A percentile compares a stretch with the other conserved stretches of the same genome.
These are phyloP conservation scores for Canariomyces notabilis DNA, from an alignment of 2,329 filamentous ascomycete species.

Conservation along the genomic window DNA sequence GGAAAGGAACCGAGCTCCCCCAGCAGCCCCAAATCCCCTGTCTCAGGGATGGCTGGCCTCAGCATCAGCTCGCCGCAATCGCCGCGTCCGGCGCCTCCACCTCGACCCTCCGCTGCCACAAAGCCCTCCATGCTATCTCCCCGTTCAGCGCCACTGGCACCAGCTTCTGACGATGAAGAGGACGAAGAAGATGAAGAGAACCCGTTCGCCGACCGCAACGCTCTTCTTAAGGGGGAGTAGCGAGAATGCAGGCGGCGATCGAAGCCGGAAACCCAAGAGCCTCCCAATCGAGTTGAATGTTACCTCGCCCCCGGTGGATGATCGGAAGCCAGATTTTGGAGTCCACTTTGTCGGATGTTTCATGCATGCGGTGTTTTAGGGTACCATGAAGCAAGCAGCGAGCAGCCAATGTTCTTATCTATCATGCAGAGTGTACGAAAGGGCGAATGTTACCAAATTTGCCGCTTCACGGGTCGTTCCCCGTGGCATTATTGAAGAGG, in stretches of 20 bases:
- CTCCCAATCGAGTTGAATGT: too few species aligned
- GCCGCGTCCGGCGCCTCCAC: slow-evolving; percentile 41
- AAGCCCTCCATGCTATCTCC: slow-evolving; percentile 49
- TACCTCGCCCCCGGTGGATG: not conserved
- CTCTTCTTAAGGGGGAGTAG: slow-evolving; percentile 45
- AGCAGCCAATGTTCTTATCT: too few species aligned
- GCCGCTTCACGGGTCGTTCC: too few species aligned
- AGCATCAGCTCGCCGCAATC: slow-evolving; percentile 37
- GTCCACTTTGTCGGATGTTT: too few species aligned
- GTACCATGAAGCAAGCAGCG: too few species aligned
- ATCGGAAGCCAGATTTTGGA: too few species aligned
- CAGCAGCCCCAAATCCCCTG: slow-evolving; percentile 31
- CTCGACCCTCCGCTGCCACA: slow-evolving; percentile 40
- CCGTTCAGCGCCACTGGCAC: slow-evolving; percentile 35
- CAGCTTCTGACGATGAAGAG: slow-evolving; percentile 45
- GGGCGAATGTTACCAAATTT: too few species aligned
- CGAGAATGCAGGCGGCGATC: slow-evolving; percentile 35
- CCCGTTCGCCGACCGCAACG: slow-evolving; percentile 81
- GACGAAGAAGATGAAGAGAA: slow-evolving; percentile 77
- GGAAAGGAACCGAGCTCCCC: slow-evolving; percentile 44
- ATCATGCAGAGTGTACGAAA: too few species aligned
- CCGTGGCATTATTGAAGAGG: too few species aligned
- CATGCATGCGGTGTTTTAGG: too few species aligned
- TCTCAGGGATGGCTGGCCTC: slow-evolving; percentile 41
- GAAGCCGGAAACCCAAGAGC: too few species aligned